Conservation (phyloP, 805 yeast species). For the Teunomyces atbi region DNA sequence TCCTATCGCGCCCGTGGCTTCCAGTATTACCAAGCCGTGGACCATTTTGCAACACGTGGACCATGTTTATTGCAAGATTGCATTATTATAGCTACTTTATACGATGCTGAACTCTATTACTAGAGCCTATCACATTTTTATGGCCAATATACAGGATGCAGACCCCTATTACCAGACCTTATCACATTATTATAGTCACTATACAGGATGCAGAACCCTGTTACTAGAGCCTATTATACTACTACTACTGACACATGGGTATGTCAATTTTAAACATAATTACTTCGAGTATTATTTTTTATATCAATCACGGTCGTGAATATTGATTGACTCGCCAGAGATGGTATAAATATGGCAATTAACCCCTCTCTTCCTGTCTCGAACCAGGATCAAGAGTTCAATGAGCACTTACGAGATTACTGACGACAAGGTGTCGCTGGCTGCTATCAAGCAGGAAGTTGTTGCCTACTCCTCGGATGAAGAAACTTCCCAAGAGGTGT, state of each 20-base stretch:
- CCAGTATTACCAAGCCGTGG: too few species aligned
- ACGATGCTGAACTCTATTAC: neutral
- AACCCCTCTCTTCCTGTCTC: too few species aligned
- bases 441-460: neutral
- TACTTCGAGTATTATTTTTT: too few species aligned
- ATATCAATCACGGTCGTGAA: too few species aligned
- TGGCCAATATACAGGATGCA: too few species aligned
- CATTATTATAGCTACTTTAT: neutral
- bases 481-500: slow-evolving; percentile 12
- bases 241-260: neutral
- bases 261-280: too few species aligned
- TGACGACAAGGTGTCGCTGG: neutral
- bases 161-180: too few species aligned
- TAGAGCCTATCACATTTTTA: neutral
- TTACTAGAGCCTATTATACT: too few species aligned
- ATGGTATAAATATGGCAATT: neutral
- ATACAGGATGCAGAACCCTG: too few species aligned
- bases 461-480: neutral
- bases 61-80: neutral
- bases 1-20: neutral
- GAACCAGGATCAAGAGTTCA: too few species aligned
- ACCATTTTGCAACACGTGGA: neutral
- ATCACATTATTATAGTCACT: too few species aligned
- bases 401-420: slow-evolving; percentile 1
- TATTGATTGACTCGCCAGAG: too few species aligned